Base-by-base conservation (phyloP, 2,329 filamentous ascomycete species). In the Nemania abortiva region DNA sequence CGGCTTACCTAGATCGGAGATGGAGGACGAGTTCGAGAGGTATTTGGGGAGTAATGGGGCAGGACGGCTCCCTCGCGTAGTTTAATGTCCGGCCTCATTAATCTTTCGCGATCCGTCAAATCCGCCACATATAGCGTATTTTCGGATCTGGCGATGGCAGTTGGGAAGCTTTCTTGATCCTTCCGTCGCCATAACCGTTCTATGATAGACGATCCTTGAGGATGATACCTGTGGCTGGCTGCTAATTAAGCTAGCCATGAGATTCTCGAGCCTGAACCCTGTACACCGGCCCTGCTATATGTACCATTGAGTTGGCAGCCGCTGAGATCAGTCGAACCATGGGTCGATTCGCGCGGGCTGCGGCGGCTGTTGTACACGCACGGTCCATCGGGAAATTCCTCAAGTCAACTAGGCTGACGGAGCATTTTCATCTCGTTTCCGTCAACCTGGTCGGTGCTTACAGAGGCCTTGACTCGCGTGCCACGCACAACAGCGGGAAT, bases 301-400 rank as follows among this genome's bases (percentile, higher is more conserved):
- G 42, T 47, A 20, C 34, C 34, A 37, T 11, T 11, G 39, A 42
- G 13, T 42, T 15, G 42, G 18, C 18, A 18, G 42, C 42, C 9
- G 42, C 42, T 47, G 42, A 47, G 42, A 50, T 52, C 42, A 50
- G 2, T 11, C 45, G 22, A 60, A 29, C 56, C 18, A 34, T 42
- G 56, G 29, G 22, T 45, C 18, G 37, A 13, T 24, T 10, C 37
- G 22, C 15, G 27, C 18, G 42, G 37, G 39, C 29, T 18, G 29
- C 49, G n/a, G 56, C 56, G 50, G 54, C 11, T 53, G 22, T n/a
- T 24, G 42, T 13, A n/a, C 59, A n/a, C 59, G 59, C 49, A 59
- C 29, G 47, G 49, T 37, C 52, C 60, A 55, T 52, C 60, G 65
- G 65, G 22, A 68, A 68, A 50, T 63, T 68, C 65, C 65, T 58